A percentile compares a stretch with the other conserved stretches of the same genome.
Conservation (phyloP, 495 filamentous ascomycete species). For the Pyrenula aspistea region DNA sequence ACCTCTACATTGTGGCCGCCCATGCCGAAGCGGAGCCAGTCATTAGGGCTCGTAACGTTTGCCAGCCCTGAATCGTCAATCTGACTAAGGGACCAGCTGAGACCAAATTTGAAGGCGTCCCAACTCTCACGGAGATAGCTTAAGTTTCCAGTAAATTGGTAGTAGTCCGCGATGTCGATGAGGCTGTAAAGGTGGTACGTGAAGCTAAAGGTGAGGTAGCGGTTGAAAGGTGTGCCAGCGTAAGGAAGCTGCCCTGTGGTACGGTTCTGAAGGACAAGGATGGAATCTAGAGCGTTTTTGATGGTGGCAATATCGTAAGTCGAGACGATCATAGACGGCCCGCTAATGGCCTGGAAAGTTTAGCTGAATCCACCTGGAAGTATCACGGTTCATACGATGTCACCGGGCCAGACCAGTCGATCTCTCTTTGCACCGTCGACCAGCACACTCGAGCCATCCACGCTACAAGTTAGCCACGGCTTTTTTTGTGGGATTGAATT, state of each 20-base stretch:
- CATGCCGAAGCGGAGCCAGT: constrained; percentile 35
- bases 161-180: constrained; percentile 40
- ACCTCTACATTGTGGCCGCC: constrained; percentile 16
- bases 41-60: constrained; percentile 32
- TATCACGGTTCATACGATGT: constrained; percentile 36
- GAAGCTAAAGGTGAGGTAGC: constrained; percentile 27
- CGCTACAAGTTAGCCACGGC: constrained; percentile 21
- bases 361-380: no score
- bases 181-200: constrained; percentile 48
- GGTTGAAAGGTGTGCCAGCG: constrained; percentile 31
- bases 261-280: constrained; percentile 34
- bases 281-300: constrained; percentile 37
- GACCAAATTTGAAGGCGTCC: constrained; percentile 23
- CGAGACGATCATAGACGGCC: constrained; percentile 37
- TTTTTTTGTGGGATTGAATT: constrained; percentile 15
- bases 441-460: constrained; percentile 34
- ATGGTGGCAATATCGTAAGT: constrained; percentile 42
- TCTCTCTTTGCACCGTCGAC: constrained; percentile 48
- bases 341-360: constrained; percentile 35
- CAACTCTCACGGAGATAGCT: background rate
- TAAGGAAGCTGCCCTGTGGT: constrained; percentile 31
- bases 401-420: constrained; percentile 43
- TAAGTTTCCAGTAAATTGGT: constrained; percentile 26
- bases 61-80: constrained; percentile 34
- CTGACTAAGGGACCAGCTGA: constrained; percentile 32